These are phyloP conservation scores for Panaeolus papilionaceus DNA, from an alignment of 768 basidiomycete species.

Conservation along the genomic window DNA sequence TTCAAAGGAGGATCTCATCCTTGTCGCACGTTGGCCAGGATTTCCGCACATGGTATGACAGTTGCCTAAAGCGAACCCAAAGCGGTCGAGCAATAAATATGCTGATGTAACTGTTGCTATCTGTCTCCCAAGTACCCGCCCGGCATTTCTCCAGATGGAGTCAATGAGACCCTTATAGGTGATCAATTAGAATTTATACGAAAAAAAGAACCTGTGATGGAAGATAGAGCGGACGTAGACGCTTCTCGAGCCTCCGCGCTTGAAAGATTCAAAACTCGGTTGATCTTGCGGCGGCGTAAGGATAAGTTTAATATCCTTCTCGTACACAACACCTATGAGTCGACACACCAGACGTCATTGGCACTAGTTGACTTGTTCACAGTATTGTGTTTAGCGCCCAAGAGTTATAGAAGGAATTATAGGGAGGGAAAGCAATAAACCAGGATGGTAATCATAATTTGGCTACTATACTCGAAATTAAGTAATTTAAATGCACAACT, in stretches of 20 bases:
- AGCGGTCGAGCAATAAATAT: neutral
- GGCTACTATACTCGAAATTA: neutral
- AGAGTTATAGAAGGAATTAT: neutral
- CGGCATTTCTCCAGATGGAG: constrained; percentile 11
- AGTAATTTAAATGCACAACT: neutral
- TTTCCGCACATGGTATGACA: neutral
- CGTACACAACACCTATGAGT: neutral
- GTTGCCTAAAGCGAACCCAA: neutral
- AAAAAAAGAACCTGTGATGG: constrained; percentile 5
- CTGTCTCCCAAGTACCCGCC: constrained; percentile 4
- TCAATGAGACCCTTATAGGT: constrained; percentile 2
- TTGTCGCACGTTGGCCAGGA: neutral
- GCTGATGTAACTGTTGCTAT: constrained; percentile 6
- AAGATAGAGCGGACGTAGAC: neutral
- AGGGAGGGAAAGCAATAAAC: neutral
- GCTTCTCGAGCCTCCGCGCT: neutral
- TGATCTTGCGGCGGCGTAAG: constrained; percentile 11
- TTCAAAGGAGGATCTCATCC: neutral
- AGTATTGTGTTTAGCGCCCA: neutral
- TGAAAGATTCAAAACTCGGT: neutral
- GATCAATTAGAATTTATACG: neutral
- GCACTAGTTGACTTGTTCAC: neutral
- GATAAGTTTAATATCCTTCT: neutral
- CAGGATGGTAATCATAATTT: neutral
- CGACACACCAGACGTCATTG: neutral